These are phyloP conservation scores for Xylariaceae sp. DNA, from an alignment of 2,329 filamentous ascomycete species.

Conservation along the genomic window DNA sequence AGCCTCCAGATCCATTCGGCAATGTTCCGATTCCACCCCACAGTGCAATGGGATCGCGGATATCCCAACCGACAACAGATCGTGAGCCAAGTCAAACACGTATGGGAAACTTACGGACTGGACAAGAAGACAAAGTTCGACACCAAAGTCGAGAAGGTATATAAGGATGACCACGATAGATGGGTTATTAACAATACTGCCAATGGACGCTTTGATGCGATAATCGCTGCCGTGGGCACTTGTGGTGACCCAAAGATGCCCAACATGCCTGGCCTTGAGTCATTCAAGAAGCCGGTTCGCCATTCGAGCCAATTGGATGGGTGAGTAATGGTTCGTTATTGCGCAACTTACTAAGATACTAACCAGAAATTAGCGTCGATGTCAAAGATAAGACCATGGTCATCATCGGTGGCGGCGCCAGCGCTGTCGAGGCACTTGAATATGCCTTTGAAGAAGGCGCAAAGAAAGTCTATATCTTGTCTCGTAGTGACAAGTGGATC, in stretches of 20 bases:
- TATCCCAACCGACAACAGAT: slow-evolving; percentile 78
- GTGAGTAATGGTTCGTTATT: slow-evolving; percentile 25
- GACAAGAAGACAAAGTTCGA: slow-evolving; percentile 69
- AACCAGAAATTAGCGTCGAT: slow-evolving; percentile 47
- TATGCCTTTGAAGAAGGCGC: slow-evolving; percentile 68
- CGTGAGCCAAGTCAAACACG: slow-evolving; percentile 62
- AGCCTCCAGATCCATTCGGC: slow-evolving; percentile 78
- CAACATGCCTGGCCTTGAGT: slow-evolving; percentile 63
- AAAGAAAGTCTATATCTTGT: slow-evolving; percentile 65
- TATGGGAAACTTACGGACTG: slow-evolving; percentile 74
- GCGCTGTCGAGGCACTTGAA: slow-evolving; percentile 77
- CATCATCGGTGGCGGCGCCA: slow-evolving; percentile 75
- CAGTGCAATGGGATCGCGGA: slow-evolving; percentile 68
- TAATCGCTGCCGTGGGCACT: slow-evolving; percentile 75
- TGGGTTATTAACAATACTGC: slow-evolving; percentile 75
- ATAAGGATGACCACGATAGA: slow-evolving; percentile 61
- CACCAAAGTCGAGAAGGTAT: slow-evolving; percentile 64
- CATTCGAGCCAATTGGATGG: slow-evolving; percentile 74
- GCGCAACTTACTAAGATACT: slow-evolving; percentile 6
- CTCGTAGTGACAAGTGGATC: slow-evolving; percentile 81
- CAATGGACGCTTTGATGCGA: slow-evolving; percentile 71
- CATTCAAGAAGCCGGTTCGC: slow-evolving; percentile 67
- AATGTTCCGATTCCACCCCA: slow-evolving; percentile 87
- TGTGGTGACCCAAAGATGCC: slow-evolving; percentile 77
- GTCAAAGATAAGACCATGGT: slow-evolving; percentile 72